Percentiles rank a stretch among this genome's conserved stretches.
These are phyloP conservation scores for Leersia perrieri DNA, from an alignment of 176 grass and related monocot genomes.

Conservation along the genomic window DNA sequence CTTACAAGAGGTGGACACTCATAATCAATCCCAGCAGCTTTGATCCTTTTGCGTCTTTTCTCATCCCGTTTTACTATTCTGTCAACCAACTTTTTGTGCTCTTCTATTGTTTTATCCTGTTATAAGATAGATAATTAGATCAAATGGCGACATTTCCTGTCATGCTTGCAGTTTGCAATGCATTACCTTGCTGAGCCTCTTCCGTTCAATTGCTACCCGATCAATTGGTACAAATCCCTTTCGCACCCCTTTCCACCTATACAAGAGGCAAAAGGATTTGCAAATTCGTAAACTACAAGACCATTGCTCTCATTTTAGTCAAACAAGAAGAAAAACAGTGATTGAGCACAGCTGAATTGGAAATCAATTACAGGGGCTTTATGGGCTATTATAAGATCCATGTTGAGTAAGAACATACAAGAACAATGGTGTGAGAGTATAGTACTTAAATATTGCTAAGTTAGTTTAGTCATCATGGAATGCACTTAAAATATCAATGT, in stretches of 20 bases:
- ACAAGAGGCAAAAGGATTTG: conserved; percentile 11
- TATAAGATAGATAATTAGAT: conserved; percentile 10
- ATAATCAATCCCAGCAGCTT: conserved; percentile 73
- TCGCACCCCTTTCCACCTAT: conserved; percentile 71
- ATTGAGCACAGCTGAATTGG: background rate
- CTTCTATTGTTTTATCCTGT: conserved; percentile 75
- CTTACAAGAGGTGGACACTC: conserved; percentile 86
- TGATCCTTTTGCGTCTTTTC: conserved; percentile 73
- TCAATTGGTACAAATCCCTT: conserved; percentile 47
- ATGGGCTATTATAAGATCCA: background rate
- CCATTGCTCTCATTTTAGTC: background rate
- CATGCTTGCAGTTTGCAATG: conserved; percentile 14
- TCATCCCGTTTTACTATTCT: conserved; percentile 75
- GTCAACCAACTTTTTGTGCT: conserved; percentile 68
- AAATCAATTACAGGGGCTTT: background rate
- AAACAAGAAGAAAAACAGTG: background rate
- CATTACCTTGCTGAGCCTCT: conserved; percentile 65
- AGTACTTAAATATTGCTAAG: background rate
- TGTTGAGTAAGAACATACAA: background rate
- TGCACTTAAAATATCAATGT: background rate
- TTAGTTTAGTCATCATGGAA: background rate
- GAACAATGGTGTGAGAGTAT: background rate
- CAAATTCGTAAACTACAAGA: background rate
- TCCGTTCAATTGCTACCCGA: conserved; percentile 58
- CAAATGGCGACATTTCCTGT: background rate